Percentiles rank a stretch among this genome's conserved stretches.
phyloP scores from a whole-genome alignment of 371 early-diverging fungal species.

The Caulochytrium protostelioides region DNA sequence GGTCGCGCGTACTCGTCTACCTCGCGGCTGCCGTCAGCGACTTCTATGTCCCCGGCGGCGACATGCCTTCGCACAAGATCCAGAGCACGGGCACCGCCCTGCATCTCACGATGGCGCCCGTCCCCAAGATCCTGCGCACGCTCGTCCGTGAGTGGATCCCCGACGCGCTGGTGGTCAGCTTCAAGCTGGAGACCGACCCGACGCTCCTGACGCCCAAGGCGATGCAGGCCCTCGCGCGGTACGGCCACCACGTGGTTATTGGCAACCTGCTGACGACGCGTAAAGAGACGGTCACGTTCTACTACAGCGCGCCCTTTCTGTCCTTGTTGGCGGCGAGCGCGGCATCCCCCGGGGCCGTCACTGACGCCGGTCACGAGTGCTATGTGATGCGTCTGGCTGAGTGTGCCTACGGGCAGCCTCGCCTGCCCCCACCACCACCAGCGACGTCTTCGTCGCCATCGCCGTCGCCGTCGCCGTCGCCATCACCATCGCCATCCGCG shows the following conservation, averaged over 20 bases:
- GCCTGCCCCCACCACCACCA: too few species aligned
- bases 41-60: constrained; percentile 75
- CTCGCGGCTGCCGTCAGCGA: constrained; percentile 96
- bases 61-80: constrained; percentile 90
- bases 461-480: too few species aligned
- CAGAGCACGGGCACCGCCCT: constrained; percentile 71
- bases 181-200: constrained; percentile 92
- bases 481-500: too few species aligned
- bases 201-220: constrained; percentile 58
- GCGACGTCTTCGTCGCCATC: too few species aligned
- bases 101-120: constrained; percentile 70
- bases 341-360: neutral
- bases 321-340: neutral
- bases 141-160: constrained; percentile 79
- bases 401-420: too few species aligned
- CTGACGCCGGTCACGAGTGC: neutral
- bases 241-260: constrained; percentile 92
- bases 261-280: constrained; percentile 77
- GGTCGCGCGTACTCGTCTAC: constrained; percentile 65
- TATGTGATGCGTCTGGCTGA: too few species aligned
- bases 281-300: constrained; percentile 61
- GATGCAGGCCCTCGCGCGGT: constrained; percentile 48
- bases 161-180: constrained; percentile 70
- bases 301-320: too few species aligned
- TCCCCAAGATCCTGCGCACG: constrained; percentile 85